A percentile compares a stretch with the other conserved stretches of the same genome.
Conservation (phyloP, 1,284 basidiomycete species). For the Vanrija humicola region DNA sequence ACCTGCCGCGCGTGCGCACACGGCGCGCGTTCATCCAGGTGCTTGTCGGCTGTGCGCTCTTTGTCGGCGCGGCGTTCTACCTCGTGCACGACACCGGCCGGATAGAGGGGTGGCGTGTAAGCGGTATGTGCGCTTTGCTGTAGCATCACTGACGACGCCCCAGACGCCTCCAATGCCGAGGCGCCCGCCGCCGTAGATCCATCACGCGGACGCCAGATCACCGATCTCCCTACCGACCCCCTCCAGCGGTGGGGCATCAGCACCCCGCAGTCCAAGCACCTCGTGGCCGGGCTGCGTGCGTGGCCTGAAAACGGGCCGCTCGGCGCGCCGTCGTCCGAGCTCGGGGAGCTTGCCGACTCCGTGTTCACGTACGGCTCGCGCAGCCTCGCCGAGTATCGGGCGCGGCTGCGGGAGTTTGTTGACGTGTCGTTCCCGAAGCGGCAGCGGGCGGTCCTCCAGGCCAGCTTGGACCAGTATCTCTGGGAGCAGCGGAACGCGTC, state of each 20-base stretch:
- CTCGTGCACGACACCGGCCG: too few species aligned
- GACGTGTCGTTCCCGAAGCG: constrained; percentile 19
- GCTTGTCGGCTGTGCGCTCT: too few species aligned
- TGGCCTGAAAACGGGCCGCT: constrained; percentile 23
- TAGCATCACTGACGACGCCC: too few species aligned
- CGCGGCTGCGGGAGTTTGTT: constrained; percentile 27
- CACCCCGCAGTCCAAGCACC: constrained; percentile 15
- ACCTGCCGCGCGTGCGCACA: too few species aligned
- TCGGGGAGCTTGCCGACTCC: constrained; percentile 37
- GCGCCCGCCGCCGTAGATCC: too few species aligned
- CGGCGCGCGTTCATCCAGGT: too few species aligned
- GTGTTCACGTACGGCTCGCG: constrained; percentile 30
- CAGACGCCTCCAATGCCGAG: too few species aligned
- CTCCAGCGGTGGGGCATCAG: constrained; percentile 31
- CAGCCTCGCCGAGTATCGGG: constrained; percentile 15
- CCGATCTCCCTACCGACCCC: constrained; percentile 34
- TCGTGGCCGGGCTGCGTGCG: constrained; percentile 22
- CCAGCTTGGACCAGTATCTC: constrained; percentile 20
- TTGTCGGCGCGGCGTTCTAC: too few species aligned
- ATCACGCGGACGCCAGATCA: constrained; percentile 3
- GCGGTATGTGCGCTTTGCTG: too few species aligned
- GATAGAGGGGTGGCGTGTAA: too few species aligned
- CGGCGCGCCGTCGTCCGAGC: constrained; percentile 14
- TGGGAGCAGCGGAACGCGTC: not conserved
- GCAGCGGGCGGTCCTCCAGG: constrained; percentile 6